Evolutionary conservation across 2,329 filamentous ascomycete genomes (phyloP).

Genomic region (Moelleriella libera): DNA sequence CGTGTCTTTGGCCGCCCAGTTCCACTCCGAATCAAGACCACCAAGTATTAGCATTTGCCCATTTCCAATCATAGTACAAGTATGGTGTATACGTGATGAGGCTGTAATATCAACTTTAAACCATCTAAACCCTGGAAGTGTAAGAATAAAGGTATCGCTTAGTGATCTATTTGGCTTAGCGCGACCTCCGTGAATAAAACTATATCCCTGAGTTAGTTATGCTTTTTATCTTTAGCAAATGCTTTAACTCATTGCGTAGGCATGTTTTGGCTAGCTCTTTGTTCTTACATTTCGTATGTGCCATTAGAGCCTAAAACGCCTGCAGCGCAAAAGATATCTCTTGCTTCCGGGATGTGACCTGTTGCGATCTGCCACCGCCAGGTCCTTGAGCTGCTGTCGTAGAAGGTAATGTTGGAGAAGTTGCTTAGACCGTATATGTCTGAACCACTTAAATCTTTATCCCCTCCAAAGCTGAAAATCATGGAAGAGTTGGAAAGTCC

Average conservation of each 20-base stretch:
- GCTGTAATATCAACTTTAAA: constrained; percentile 12
- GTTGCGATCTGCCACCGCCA: constrained; percentile 21
- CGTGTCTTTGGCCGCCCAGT: constrained; percentile 13
- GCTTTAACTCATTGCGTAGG: neutral
- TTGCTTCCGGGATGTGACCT: constrained; percentile 12
- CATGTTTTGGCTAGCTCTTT: constrained; percentile 1
- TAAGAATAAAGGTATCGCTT: constrained; percentile 19
- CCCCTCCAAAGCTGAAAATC: too few relatives aligned
- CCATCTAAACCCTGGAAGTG: constrained; percentile 22
- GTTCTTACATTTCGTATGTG: constrained; percentile 20
- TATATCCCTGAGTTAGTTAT: constrained; percentile 5
- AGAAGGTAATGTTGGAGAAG: constrained; percentile 16
- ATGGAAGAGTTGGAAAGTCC: too few relatives aligned
- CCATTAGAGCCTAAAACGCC: constrained; percentile 15
- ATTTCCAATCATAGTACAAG: constrained; percentile 19
- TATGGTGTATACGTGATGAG: constrained; percentile 11
- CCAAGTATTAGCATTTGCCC: constrained; percentile 25
- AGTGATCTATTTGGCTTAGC: constrained; percentile 9
- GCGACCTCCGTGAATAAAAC: constrained; percentile 22
- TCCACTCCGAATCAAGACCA: constrained; percentile 9
- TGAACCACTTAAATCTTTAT: too few relatives aligned
- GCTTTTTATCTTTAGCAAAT: neutral
- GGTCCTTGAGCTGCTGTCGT: constrained; percentile 16
- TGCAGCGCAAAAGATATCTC: constrained; percentile 18
- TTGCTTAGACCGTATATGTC: constrained; percentile 8